Evolutionary conservation across 805 yeast genomes (phyloP), one percentile per base, ranked within the genome.

Genomic region (Wickerhamomyces bisporus): DNA sequence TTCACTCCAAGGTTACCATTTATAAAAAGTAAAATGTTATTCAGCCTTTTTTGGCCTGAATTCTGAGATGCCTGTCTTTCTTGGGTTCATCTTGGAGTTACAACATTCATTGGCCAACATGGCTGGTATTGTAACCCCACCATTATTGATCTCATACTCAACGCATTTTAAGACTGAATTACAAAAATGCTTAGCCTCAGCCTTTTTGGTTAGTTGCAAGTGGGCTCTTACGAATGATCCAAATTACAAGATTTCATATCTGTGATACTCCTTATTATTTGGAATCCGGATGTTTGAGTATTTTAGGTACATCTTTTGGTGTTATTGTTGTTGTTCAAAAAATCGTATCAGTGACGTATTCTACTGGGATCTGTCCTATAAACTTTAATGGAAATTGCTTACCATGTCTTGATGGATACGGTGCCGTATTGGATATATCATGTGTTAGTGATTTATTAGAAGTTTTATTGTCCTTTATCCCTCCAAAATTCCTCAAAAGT

Each of bases 381-480:
- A 78, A 65, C 25, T 70, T 68, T 7, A 82, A 79, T 45, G 96
- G 96, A 6, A 76, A 74, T 5, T 53, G 61, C 11, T 68, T 84
- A 35, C 75, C 96, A 3, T 88, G 97, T 64, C 94, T 94, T 9
- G 84, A 83, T 43, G 97, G 94, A 1, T 89, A 86, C 55, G 97
- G 96, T 47, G 78, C 79, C 11, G 71, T 88, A 27, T 62, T 88
- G 41, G 96, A 82, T 26, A 83, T 95, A 7, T 80, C 88, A 4
- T 71, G 77, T 36, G 71, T 79, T 15, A 85, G 95, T 60, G 81
- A 86, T 3, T 66, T 88, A 21, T 53, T 87, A 14, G 94, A 86
- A 66, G 68, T 88, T 26, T 52, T 71, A 12, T 58, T 86, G 39
- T 81, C 95, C 1, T 88, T 88, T 57, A 60, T 81, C 44, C 96